These are phyloP conservation scores for Raffaelea deltoideospora DNA, from an alignment of 2,329 filamentous ascomycete genomes.

Conservation along the genomic window DNA sequence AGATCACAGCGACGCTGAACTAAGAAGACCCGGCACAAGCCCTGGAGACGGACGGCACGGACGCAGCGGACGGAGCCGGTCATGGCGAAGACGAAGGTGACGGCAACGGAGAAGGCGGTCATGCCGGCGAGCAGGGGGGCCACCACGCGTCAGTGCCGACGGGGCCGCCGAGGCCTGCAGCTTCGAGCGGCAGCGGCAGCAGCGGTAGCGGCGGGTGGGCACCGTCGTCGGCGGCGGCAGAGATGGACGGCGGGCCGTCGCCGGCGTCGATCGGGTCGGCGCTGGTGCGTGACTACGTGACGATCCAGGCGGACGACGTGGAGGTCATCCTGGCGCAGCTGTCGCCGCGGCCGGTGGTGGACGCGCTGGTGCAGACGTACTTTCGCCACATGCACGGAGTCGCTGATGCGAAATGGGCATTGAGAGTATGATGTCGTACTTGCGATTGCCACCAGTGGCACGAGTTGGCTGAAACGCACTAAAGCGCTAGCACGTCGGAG, in stretches of 20 bases:
- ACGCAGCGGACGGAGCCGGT: too few relatives aligned
- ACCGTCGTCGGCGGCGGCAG: neutral
- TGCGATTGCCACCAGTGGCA: too few relatives aligned
- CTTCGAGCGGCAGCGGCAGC: neutral
- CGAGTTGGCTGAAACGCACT: too few relatives aligned
- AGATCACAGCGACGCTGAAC: conserved; percentile 9
- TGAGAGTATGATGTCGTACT: too few relatives aligned
- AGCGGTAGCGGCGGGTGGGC: neutral
- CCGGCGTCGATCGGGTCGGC: conserved; percentile 14
- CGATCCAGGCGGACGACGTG: conserved; percentile 12
- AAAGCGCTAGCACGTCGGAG: too few relatives aligned
- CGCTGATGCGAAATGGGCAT: too few relatives aligned
- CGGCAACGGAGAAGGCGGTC: neutral
- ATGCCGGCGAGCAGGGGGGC: too few relatives aligned
- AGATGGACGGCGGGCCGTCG: conserved; percentile 8
- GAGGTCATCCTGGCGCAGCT: conserved; percentile 16
- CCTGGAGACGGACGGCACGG: conserved; percentile 11
- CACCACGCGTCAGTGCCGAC: too few relatives aligned
- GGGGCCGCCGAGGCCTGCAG: neutral
- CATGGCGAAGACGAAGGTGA: too few relatives aligned
- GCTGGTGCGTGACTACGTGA: conserved; percentile 15
- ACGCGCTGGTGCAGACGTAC: conserved; percentile 18
- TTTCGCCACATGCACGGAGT: conserved; percentile 18
- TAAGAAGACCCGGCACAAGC: conserved; percentile 13
- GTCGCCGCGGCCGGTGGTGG: conserved; percentile 13